These are phyloP conservation scores for Oidium heveae DNA, from an alignment of 2,329 filamentous ascomycete species.

Conservation along the genomic window DNA sequence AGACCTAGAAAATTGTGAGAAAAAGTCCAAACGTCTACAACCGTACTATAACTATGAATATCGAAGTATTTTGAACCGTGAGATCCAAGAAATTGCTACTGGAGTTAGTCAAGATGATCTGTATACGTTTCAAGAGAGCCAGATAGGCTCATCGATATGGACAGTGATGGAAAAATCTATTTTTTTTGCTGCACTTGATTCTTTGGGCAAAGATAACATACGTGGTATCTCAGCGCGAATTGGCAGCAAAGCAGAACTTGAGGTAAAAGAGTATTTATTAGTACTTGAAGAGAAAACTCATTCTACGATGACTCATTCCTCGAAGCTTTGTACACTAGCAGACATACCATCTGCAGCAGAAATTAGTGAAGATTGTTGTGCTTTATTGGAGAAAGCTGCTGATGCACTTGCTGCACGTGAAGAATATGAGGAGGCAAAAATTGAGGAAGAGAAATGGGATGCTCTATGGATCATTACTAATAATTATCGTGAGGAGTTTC, in stretches of 20 bases:
- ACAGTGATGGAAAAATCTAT: slow-evolving; percentile 39
- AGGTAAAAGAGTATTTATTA: slow-evolving; percentile 45
- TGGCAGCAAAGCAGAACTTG: slow-evolving; percentile 44
- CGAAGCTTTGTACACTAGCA: slow-evolving; percentile 6
- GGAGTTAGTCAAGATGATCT: slow-evolving; percentile 11
- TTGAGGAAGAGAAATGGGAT: slow-evolving; percentile 35
- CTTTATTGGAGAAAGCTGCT: slow-evolving; percentile 39
- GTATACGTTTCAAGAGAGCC: slow-evolving; percentile 19
- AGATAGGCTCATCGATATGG: slow-evolving; percentile 50
- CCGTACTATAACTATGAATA: slow-evolving; percentile 25
- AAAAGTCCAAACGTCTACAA: slow-evolving; percentile 13
- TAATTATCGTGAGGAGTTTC: slow-evolving; percentile 7
- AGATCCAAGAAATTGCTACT: slow-evolving; percentile 26
- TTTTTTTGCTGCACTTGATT: slow-evolving; percentile 40
- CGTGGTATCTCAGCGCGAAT: slow-evolving; percentile 36
- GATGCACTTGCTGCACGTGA: slow-evolving; percentile 40
- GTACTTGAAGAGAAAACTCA: slow-evolving; percentile 27
- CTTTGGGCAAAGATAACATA: slow-evolving; percentile 36
- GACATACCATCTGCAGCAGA: slow-evolving; percentile 40
- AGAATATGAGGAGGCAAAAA: slow-evolving; percentile 31
- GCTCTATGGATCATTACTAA: slow-evolving; percentile 36
- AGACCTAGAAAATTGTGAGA: slow-evolving; percentile 3
- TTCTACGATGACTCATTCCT: slow-evolving; percentile 9
- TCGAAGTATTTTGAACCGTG: slow-evolving; percentile 25
- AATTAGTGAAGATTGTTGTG: slow-evolving; percentile 37